Evolutionary conservation across 192 early-diverging fungal species (phyloP).

Genomic region (Haplosporangium gracile): DNA sequence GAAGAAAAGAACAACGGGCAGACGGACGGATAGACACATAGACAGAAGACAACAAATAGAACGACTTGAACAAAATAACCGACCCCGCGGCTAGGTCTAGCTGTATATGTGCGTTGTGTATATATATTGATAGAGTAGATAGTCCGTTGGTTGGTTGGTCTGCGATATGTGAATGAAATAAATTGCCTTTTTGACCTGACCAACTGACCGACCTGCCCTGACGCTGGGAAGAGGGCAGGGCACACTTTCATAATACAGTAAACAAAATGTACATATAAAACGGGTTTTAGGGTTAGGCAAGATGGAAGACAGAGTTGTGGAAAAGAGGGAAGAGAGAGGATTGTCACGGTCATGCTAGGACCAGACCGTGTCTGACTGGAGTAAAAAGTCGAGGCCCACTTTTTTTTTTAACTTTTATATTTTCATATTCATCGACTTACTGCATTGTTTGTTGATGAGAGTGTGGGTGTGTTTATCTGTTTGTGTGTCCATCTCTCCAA

Average conservation of each 20-base stretch:
- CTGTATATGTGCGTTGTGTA: neutral
- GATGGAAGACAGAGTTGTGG: neutral
- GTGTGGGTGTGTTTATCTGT: neutral
- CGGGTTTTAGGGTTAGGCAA: neutral
- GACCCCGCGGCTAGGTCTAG: neutral
- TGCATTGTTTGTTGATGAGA: neutral
- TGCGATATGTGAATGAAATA: neutral
- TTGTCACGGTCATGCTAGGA: neutral
- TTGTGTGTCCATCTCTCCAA: neutral
- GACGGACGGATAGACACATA: neutral
- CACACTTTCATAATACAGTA: too few species aligned
- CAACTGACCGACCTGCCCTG: neutral
- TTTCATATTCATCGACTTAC: neutral
- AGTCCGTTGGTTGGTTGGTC: neutral
- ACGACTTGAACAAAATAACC: neutral
- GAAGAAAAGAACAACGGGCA: neutral
- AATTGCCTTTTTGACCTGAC: neutral
- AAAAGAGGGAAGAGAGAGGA: neutral
- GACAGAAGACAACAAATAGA: neutral
- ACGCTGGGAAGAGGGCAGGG: neutral
- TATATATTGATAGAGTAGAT: neutral
- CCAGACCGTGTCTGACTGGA: slow-evolving; percentile 7
- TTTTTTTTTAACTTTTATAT: neutral
- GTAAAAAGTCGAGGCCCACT: slow-evolving; percentile 5
- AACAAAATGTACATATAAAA: neutral